Conservation (phyloP, 306 rosid genomes). For the Albizia julibrissin region DNA sequence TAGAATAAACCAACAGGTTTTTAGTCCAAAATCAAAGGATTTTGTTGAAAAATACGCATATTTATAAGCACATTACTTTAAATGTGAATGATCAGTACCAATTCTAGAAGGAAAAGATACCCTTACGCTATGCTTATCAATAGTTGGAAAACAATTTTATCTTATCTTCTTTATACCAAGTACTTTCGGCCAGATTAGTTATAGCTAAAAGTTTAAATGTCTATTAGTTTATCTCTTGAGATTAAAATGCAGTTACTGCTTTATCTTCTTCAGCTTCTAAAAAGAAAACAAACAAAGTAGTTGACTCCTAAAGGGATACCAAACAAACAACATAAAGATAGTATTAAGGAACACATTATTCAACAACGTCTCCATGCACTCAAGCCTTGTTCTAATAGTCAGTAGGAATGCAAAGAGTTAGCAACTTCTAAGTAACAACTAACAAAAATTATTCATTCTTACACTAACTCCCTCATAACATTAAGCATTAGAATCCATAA, state of each 20-base stretch:
- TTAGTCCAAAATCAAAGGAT: not conserved
- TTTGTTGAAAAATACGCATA: not conserved
- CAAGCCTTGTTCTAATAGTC: not conserved
- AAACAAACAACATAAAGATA: not conserved
- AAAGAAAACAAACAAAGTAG: not conserved
- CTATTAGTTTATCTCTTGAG: too few species aligned
- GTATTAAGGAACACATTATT: not conserved
- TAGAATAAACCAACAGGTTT: not conserved
- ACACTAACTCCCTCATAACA: not conserved
- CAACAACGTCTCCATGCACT: not conserved
- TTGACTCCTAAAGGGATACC: not conserved
- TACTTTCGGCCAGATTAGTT: not conserved
- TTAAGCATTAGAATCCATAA: not conserved
- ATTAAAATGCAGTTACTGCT: not conserved
- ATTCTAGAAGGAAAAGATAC: not conserved
- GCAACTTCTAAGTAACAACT: not conserved
- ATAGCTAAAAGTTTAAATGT: not conserved
- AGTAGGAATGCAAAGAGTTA: not conserved
- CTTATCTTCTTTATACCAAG: not conserved
- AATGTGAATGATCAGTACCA: not conserved
- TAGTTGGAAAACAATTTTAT: too few species aligned
- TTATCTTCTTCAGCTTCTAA: not conserved
- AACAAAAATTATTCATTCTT: not conserved
- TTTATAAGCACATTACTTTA: not conserved
- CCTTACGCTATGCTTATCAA: not conserved